phyloP scores from a whole-genome alignment of 208 protist species.

The Crithidia mellificae region DNA sequence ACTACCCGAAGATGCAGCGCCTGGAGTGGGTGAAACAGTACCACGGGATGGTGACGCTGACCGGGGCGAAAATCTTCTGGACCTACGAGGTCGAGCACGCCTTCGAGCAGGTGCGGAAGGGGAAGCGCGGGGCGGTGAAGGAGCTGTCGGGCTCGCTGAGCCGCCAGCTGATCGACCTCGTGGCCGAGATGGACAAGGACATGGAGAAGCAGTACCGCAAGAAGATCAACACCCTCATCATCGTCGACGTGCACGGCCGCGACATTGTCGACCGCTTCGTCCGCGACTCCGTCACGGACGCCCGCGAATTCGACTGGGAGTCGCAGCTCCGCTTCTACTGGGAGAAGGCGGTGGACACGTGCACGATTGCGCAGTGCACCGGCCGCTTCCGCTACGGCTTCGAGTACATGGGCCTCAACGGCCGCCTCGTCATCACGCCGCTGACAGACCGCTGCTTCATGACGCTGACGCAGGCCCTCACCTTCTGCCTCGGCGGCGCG shows the following conservation, averaged over 20 bases:
- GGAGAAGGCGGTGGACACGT: constrained; percentile 94
- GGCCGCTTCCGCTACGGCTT: constrained; percentile 97
- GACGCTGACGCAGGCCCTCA: constrained; percentile 98
- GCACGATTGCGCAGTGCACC: constrained; percentile 97
- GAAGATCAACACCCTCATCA: constrained; percentile 99
- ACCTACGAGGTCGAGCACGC: constrained; percentile 98
- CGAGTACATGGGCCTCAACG: constrained; percentile 99
- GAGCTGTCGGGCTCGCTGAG: constrained; percentile 89
- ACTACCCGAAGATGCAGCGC: constrained; percentile 94
- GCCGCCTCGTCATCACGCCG: constrained; percentile 98
- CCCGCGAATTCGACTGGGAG: constrained; percentile 99
- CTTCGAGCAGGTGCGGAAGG: constrained; percentile 92
- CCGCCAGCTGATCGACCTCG: constrained; percentile 95
- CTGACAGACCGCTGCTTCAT: constrained; percentile 99
- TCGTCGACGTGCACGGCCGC: constrained; percentile 99
- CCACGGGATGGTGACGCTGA: constrained; percentile 96
- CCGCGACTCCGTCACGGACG: constrained; percentile 97
- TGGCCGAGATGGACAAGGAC: constrained; percentile 94
- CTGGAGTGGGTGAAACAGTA: constrained; percentile 96
- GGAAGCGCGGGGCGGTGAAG: constrained; percentile 98
- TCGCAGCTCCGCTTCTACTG: constrained; percentile 99
- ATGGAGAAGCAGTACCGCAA: constrained; percentile 93
- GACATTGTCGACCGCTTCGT: constrained; percentile 99
- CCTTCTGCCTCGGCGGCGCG: constrained; percentile 96
- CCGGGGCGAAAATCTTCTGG: constrained; percentile 99